These are phyloP conservation scores for Annulohypoxylon maeteangense DNA, from an alignment of 495 filamentous ascomycete genomes.

Conservation along the genomic window DNA sequence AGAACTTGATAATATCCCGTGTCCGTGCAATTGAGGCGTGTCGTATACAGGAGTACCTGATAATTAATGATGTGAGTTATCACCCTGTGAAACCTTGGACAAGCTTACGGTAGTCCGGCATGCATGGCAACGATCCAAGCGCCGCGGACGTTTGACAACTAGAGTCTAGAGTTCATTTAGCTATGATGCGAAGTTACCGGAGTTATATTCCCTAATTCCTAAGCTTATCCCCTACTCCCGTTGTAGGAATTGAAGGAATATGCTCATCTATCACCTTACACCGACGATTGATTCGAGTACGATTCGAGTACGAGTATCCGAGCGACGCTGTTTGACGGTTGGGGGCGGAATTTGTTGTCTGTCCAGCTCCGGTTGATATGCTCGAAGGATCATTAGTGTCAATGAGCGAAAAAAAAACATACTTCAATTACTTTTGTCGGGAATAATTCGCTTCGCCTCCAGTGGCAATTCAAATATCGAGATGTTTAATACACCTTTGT, in stretches of 20 bases:
- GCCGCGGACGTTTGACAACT: not conserved
- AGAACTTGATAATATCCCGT: not conserved
- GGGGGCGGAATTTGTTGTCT: not conserved
- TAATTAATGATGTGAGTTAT: not conserved
- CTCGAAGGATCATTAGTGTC: not conserved
- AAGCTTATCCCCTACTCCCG: not conserved
- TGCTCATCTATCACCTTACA: not conserved
- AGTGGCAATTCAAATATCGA: not conserved
- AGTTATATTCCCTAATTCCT: not conserved
- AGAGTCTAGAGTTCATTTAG: too few relatives aligned
- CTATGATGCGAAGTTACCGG: not conserved
- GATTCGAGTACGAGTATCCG: not conserved
- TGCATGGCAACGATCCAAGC: not conserved
- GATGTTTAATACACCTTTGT: not conserved
- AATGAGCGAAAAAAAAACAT: not conserved
- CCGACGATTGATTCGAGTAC: not conserved
- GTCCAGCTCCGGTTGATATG: not conserved
- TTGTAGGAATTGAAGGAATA: not conserved
- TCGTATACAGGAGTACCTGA: not conserved
- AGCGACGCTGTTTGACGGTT: not conserved
- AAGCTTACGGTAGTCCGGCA: not conserved
- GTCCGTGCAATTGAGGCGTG: not conserved
- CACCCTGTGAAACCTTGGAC: not conserved
- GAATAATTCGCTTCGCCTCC: not conserved
- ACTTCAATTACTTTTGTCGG: not conserved